phyloP scores from a whole-genome alignment of 106 monocot species.

The Platanthera guangdongensis region DNA sequence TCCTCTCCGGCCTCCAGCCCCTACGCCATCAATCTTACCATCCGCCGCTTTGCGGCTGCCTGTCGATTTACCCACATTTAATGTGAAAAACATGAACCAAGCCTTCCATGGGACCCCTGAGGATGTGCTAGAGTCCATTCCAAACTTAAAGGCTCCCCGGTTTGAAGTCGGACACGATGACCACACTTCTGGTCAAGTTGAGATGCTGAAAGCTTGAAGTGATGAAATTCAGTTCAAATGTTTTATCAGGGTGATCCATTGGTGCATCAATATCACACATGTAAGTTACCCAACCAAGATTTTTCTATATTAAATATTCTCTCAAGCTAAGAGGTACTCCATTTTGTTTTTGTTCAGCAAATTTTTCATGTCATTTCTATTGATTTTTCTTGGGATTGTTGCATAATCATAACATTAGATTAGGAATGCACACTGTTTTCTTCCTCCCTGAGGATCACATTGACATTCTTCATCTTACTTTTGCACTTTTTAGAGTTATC shows the following conservation, averaged over 20 bases:
- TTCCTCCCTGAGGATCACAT: neutral
- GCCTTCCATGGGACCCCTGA: slow-evolving; percentile 33
- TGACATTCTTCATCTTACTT: no score
- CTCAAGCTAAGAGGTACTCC: neutral
- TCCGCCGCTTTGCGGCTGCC: slow-evolving; percentile 28
- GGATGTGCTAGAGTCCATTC: slow-evolving; percentile 37
- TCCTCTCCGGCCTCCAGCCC: slow-evolving; percentile 18
- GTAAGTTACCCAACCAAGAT: neutral
- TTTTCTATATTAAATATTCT: neutral
- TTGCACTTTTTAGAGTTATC: no score
- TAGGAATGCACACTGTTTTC: neutral
- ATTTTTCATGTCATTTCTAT: neutral
- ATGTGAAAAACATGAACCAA: slow-evolving; percentile 45
- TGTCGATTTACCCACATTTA: slow-evolving; percentile 37
- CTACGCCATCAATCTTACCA: slow-evolving; percentile 32
- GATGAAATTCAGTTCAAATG: neutral
- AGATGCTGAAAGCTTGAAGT: slow-evolving; percentile 2
- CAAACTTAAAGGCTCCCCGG: slow-evolving; percentile 38
- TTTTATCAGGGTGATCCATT: neutral
- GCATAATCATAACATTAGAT: neutral
- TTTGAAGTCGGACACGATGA: slow-evolving; percentile 72
- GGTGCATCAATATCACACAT: neutral
- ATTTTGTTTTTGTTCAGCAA: neutral
- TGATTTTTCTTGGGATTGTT: neutral
- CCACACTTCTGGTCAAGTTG: slow-evolving; percentile 8